Percentiles rank a stretch among this genome's conserved stretches.
Evolutionary conservation across 192 early-diverging fungal genomes (phyloP).

Genomic region (Backusella psychrophila): DNA sequence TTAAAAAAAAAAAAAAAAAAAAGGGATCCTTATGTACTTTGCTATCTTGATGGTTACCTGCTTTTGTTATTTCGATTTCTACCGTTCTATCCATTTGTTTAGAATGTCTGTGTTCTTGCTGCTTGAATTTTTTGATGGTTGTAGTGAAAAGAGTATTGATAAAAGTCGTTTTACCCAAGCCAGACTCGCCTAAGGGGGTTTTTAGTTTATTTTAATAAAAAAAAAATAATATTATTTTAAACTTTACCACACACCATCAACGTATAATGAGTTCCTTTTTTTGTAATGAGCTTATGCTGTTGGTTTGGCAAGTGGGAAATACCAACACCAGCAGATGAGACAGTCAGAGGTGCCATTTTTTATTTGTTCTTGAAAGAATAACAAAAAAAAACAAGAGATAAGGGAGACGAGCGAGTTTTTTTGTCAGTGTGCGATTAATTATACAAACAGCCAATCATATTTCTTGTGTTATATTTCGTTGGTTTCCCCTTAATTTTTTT

Average conservation of each 20-base stretch:
- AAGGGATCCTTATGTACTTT: too few species aligned
- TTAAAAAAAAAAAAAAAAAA: too few species aligned
- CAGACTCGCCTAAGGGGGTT: conserved; percentile 73
- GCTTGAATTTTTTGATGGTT: conserved; percentile 46
- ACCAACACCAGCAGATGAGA: conserved; percentile 53
- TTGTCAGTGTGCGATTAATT: not conserved
- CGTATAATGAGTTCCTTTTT: conserved; percentile 92
- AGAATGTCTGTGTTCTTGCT: conserved; percentile 63
- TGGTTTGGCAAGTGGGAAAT: conserved; percentile 95
- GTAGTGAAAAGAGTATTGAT: conserved; percentile 97
- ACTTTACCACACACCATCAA: conserved; percentile 93
- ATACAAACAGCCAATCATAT: not conserved
- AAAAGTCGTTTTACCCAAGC: conserved; percentile 95
- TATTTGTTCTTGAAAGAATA: not conserved
- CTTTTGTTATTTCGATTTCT: conserved; percentile 97
- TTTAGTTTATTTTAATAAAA: not conserved
- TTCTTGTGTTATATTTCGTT: not conserved
- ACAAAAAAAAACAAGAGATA: not conserved
- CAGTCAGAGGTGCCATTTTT: conserved; percentile 7
- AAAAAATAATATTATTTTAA: not conserved
- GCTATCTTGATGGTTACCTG: conserved; percentile 52
- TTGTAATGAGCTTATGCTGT: conserved; percentile 86
- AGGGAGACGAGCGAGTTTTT: not conserved
- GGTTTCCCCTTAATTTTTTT: not conserved
- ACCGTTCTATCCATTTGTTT: conserved; percentile 96